Evolutionary conservation across 495 filamentous ascomycete genomes (phyloP).

Genomic region (Talaromyces trachyspermus): DNA sequence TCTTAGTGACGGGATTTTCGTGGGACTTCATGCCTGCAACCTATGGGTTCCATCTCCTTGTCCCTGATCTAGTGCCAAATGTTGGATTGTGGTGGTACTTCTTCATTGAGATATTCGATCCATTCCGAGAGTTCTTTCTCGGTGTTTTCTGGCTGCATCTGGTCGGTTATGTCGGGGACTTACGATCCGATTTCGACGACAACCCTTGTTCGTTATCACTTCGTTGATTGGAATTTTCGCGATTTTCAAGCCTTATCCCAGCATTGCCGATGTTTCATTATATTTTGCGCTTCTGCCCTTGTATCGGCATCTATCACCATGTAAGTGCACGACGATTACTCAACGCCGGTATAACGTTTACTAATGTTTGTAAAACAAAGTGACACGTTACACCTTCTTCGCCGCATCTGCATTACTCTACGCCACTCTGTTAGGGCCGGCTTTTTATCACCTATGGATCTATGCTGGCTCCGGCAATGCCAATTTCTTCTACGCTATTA

Average conservation of each 20-base stretch:
- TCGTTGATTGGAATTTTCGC: slow-evolving; percentile 79
- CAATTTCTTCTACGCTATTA: slow-evolving; percentile 99
- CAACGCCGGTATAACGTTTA: neutral
- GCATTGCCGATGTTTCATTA: slow-evolving; percentile 76
- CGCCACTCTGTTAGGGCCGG: slow-evolving; percentile 79
- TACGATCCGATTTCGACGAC: slow-evolving; percentile 67
- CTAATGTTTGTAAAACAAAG: slow-evolving; percentile 24
- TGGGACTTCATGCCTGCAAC: slow-evolving; percentile 83
- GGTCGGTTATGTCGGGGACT: slow-evolving; percentile 80
- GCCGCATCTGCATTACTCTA: slow-evolving; percentile 75
- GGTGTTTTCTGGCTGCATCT: slow-evolving; percentile 97
- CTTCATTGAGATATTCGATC: slow-evolving; percentile 99
- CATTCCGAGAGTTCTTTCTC: slow-evolving; percentile 93
- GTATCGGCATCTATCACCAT: slow-evolving; percentile 89
- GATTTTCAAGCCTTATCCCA: slow-evolving; percentile 95
- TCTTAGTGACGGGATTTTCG: slow-evolving; percentile 65
- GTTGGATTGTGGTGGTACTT: slow-evolving; percentile 99
- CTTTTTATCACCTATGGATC: slow-evolving; percentile 97
- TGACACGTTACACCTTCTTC: slow-evolving; percentile 93
- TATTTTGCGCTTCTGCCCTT: slow-evolving; percentile 77
- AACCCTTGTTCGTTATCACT: slow-evolving; percentile 79
- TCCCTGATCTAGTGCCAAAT: slow-evolving; percentile 91
- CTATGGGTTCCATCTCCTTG: slow-evolving; percentile 83
- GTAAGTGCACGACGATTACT: slow-evolving; percentile 40
- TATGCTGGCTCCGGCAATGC: slow-evolving; percentile 97